These are phyloP conservation scores for Uncinocarpus reesii DNA, from an alignment of 2,329 filamentous ascomycete genomes.

Conservation along the genomic window DNA sequence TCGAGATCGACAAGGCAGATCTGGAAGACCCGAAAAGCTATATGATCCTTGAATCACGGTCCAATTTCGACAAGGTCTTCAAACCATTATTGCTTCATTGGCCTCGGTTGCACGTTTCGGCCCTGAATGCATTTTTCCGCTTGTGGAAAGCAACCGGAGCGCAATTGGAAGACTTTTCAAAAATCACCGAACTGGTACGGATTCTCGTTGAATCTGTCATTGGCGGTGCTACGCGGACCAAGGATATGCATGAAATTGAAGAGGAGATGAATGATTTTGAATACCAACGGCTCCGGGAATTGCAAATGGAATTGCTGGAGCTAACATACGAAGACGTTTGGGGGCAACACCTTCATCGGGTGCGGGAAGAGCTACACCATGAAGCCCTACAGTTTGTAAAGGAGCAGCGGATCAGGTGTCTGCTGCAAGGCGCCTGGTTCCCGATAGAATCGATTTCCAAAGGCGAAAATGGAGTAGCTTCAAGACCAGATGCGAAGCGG, in stretches of 20 bases:
- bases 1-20: conserved; percentile 79
- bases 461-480: conserved; percentile 39
- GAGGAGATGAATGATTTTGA: conserved; percentile 81
- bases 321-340: conserved; percentile 88
- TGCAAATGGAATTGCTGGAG: conserved; percentile 90
- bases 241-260: conserved; percentile 77
- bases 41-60: conserved; percentile 60
- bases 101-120: conserved; percentile 78
- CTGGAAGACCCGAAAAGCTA: conserved; percentile 68
- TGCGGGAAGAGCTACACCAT: conserved; percentile 81
- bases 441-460: conserved; percentile 42
- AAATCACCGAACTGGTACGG: conserved; percentile 80
- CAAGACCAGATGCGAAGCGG: conserved; percentile 33
- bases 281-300: conserved; percentile 61
- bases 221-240: conserved; percentile 67
- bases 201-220: conserved; percentile 86
- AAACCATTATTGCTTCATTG: conserved; percentile 82
- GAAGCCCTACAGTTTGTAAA: conserved; percentile 95
- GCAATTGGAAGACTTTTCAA: conserved; percentile 76
- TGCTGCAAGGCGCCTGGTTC: conserved; percentile 88
- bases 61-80: conserved; percentile 77
- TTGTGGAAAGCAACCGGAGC: conserved; percentile 88
- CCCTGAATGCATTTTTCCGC: conserved; percentile 76
- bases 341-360: conserved; percentile 78
- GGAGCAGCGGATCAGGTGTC: conserved; percentile 83